Evolutionary conservation across 1,139 yeast species (phyloP).

Genomic region (Debaryomyces robertsiae): DNA sequence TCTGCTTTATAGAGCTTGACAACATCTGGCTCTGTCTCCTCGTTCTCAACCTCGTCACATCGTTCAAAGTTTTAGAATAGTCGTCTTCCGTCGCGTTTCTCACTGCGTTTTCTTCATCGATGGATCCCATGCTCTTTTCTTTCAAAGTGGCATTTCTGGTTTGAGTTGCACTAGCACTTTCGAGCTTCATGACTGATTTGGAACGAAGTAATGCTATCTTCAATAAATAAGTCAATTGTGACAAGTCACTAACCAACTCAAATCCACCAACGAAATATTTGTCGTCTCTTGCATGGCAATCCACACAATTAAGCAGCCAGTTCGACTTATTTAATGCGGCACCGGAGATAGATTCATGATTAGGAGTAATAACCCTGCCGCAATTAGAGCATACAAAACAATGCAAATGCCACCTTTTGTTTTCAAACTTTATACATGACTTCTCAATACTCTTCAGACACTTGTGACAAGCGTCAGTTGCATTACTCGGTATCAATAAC

Average conservation of each 20-base stretch:
- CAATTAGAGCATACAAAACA: constrained; percentile 72
- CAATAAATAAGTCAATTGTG: constrained; percentile 74
- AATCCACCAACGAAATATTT: constrained; percentile 49
- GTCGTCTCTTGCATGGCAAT: constrained; percentile 58
- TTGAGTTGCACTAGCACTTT: constrained; percentile 1
- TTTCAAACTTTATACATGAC: constrained; percentile 63
- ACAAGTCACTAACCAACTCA: constrained; percentile 61
- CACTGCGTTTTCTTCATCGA: constrained; percentile 22
- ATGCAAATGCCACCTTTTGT: constrained; percentile 76
- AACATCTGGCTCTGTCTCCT: constrained; percentile 70
- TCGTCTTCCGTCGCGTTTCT: constrained; percentile 35
- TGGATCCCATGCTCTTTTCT: constrained; percentile 17
- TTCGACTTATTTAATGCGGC: constrained; percentile 28
- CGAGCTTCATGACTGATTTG: constrained; percentile 56
- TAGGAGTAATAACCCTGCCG: constrained; percentile 31
- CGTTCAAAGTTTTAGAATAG: constrained; percentile 71
- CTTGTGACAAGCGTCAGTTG: constrained; percentile 74
- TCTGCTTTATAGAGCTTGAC: constrained; percentile 55
- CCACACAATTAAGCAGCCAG: constrained; percentile 52
- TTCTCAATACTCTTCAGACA: constrained; percentile 85
- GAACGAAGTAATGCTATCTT: constrained; percentile 86
- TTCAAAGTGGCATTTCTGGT: constrained; percentile 5
- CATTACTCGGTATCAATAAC: constrained; percentile 53
- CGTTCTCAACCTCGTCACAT: constrained; percentile 76
- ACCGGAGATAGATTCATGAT: constrained; percentile 33